Evolutionary conservation across 768 basidiomycete genomes (phyloP).

Genomic region (Pleurotus djamor): DNA sequence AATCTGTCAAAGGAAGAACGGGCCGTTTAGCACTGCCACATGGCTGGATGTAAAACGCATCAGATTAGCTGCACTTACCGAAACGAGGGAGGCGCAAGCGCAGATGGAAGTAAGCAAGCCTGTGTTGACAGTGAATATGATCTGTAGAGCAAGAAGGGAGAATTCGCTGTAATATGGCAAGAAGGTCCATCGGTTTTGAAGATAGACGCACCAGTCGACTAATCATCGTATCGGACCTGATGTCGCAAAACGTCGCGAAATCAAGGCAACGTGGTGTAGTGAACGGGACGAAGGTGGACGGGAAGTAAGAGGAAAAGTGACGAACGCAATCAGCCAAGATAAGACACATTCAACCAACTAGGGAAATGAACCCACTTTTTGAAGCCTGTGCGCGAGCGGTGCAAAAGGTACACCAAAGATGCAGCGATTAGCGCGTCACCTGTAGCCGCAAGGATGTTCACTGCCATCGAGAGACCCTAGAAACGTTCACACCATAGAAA

Average conservation of each 20-base stretch:
- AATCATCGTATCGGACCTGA: constrained; percentile 45
- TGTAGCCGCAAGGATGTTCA: constrained; percentile 4
- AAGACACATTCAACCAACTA: too few relatives aligned
- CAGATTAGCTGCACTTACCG: not conserved
- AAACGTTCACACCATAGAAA: not conserved
- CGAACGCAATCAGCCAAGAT: too few relatives aligned
- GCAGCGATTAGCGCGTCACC: constrained; percentile 7
- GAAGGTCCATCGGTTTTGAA: constrained; percentile 44
- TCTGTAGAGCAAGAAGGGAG: constrained; percentile 4
- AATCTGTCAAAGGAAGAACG: constrained; percentile 20
- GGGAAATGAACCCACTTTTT: constrained; percentile 1
- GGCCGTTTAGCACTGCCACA: not conserved
- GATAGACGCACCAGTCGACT: constrained; percentile 25
- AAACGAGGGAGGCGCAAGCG: not conserved
- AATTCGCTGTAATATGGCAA: too few relatives aligned
- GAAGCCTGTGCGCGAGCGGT: constrained; percentile 9
- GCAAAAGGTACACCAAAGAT: constrained; percentile 7
- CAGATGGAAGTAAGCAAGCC: constrained; percentile 7
- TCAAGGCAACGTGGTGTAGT: not conserved
- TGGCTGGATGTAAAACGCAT: not conserved
- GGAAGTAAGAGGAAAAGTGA: too few relatives aligned
- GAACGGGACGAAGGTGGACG: not conserved
- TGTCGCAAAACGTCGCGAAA: not conserved
- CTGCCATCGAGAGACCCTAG: constrained; percentile 42
- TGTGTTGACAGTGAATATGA: constrained; percentile 10